A percentile compares a stretch with the other conserved stretches of the same genome.
Conservation (phyloP, 257 asterid species). For the Parsonsia alboflavescens region DNA sequence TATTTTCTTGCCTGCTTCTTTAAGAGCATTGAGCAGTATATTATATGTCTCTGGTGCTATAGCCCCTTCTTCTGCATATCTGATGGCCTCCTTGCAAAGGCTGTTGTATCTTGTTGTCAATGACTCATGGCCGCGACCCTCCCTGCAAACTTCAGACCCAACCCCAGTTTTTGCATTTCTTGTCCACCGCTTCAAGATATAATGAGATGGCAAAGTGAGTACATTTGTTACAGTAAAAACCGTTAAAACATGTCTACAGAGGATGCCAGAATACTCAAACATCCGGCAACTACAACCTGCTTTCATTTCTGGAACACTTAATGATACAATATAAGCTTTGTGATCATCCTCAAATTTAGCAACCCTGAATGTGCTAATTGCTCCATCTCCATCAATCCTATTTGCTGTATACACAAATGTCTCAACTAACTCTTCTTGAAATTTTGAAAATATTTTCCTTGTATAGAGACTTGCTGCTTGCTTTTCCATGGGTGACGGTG, state of each 20-base stretch:
- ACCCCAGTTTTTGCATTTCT: slow-evolving; percentile 58
- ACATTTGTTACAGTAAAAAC: slow-evolving; percentile 95
- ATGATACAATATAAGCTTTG: slow-evolving; percentile 58
- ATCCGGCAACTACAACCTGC: slow-evolving; percentile 83
- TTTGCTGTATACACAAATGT: slow-evolving; percentile 93
- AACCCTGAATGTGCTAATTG: slow-evolving; percentile 68
- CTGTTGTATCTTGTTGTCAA: slow-evolving; percentile 56
- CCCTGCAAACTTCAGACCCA: slow-evolving; percentile 47
- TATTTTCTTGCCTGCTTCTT: slow-evolving; percentile 68
- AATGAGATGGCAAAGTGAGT: slow-evolving; percentile 74
- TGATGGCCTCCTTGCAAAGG: slow-evolving; percentile 79
- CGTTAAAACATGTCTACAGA: slow-evolving; percentile 86
- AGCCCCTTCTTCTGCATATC: slow-evolving; percentile 82
- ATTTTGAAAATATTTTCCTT: slow-evolving; percentile 62
- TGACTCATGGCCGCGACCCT: slow-evolving; percentile 41
- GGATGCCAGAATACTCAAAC: slow-evolving; percentile 83
- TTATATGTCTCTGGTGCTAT: slow-evolving; percentile 57
- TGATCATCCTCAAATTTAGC: slow-evolving; percentile 82
- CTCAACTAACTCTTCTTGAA: slow-evolving; percentile 91
- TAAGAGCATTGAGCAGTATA: slow-evolving; percentile 52
- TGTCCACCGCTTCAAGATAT: slow-evolving; percentile 91
- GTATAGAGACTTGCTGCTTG: slow-evolving; percentile 79
- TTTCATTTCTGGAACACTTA: slow-evolving; percentile 59
- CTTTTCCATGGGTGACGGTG: slow-evolving; percentile 96
- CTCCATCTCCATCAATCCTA: slow-evolving; percentile 66